A percentile compares a stretch with the other conserved stretches of the same genome.
These are phyloP conservation scores for Phaeoacremonium minimum DNA, from an alignment of 2,329 filamentous ascomycete species.

Conservation along the genomic window DNA sequence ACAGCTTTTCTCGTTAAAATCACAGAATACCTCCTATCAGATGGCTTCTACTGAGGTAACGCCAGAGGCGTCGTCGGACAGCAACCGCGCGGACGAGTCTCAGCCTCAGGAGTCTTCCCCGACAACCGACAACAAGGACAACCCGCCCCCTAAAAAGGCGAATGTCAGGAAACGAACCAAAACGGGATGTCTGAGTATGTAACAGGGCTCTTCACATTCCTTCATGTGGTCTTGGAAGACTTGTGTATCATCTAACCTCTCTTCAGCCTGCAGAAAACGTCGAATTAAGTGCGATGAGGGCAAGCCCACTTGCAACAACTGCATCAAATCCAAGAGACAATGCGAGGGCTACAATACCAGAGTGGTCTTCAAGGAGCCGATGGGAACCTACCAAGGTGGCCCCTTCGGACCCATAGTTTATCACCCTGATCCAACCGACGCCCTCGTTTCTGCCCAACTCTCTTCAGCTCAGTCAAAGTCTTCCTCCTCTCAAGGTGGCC, in stretches of 20 bases:
- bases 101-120: constrained; percentile 25
- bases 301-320: constrained; percentile 76
- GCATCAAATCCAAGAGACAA: constrained; percentile 77
- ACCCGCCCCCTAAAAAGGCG: constrained; percentile 39
- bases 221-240: not conserved
- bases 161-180: constrained; percentile 71
- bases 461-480: constrained; percentile 34
- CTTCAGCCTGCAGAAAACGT: constrained; percentile 78
- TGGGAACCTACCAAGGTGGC: constrained; percentile 52
- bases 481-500: constrained; percentile 25
- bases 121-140: constrained; percentile 30
- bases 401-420: constrained; percentile 40
- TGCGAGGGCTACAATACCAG: constrained; percentile 83
- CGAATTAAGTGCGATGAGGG: constrained; percentile 97
- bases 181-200: constrained; percentile 84
- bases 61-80: too few relatives aligned
- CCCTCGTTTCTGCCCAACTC: constrained; percentile 37
- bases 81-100: constrained; percentile 12
- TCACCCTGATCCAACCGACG: constrained; percentile 37
- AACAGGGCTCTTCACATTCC: not conserved
- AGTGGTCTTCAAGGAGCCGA: constrained; percentile 73
- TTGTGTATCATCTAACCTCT: constrained; percentile 9
- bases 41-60: too few relatives aligned
- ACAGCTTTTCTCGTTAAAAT: not conserved
- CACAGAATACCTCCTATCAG: not conserved